Evolutionary conservation across 495 filamentous ascomycete species (phyloP).

Genomic region (Talaromyces wortmannii): DNA sequence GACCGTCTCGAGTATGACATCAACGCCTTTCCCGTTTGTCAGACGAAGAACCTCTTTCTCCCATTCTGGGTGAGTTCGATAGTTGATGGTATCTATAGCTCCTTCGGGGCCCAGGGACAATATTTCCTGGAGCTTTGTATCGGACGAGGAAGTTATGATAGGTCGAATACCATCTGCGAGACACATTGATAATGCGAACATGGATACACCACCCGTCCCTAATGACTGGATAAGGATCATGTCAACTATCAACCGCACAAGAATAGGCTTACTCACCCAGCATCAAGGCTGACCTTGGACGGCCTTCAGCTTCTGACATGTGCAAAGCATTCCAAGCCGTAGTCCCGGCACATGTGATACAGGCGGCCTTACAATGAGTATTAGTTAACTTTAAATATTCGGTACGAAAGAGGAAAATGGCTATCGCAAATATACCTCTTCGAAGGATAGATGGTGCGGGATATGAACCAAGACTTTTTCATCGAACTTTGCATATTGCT

Average conservation of each 20-base stretch:
- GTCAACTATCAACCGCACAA: background rate
- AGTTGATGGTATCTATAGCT: slow-evolving; percentile 13
- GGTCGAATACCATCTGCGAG: slow-evolving; percentile 4
- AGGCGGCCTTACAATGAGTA: slow-evolving; percentile 4
- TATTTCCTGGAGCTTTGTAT: slow-evolving; percentile 16
- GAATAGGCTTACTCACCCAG: slow-evolving; percentile 2
- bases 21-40: slow-evolving; percentile 22
- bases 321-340: slow-evolving; percentile 18
- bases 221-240: background rate
- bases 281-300: background rate
- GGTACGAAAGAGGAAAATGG: background rate
- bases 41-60: slow-evolving; percentile 14
- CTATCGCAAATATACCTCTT: slow-evolving; percentile 13
- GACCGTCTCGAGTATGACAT: slow-evolving; percentile 11
- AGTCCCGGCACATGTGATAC: slow-evolving; percentile 16
- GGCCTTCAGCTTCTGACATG: background rate
- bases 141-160: slow-evolving; percentile 34
- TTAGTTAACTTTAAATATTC: background rate
- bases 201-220: slow-evolving; percentile 20
- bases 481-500: slow-evolving; percentile 21
- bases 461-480: slow-evolving; percentile 18
- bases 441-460: slow-evolving; percentile 17
- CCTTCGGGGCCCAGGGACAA: slow-evolving; percentile 10
- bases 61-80: slow-evolving; percentile 12
- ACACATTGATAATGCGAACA: slow-evolving; percentile 14